These are phyloP conservation scores for Neotropicomus parvogracilis DNA, from an alignment of 1,284 basidiomycete species.

Conservation along the genomic window DNA sequence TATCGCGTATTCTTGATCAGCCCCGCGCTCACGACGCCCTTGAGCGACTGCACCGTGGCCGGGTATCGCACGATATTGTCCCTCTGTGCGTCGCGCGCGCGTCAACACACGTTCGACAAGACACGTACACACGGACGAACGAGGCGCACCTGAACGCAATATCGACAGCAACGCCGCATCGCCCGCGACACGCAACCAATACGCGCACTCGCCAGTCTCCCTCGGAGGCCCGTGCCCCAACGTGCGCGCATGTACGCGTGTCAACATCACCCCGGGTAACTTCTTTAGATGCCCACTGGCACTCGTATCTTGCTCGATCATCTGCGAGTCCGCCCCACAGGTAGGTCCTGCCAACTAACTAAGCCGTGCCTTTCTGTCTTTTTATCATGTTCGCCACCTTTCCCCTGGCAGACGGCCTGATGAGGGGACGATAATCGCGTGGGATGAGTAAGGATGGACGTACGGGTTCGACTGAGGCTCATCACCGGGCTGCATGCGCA, in stretches of 20 bases:
- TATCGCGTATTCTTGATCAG: constrained; percentile 77
- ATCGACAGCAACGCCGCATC: constrained; percentile 56
- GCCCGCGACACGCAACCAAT: constrained; percentile 71
- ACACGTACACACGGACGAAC: not conserved
- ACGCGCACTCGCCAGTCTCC: constrained; percentile 63
- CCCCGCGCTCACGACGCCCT: constrained; percentile 85
- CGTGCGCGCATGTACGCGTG: constrained; percentile 42
- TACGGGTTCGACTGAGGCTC: too few species aligned
- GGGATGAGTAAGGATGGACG: too few species aligned
- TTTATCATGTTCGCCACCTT: constrained; percentile 94
- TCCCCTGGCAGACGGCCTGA: too few species aligned
- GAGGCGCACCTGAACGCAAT: constrained; percentile 54
- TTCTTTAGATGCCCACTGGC: constrained; percentile 71
- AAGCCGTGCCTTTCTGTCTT: constrained; percentile 81
- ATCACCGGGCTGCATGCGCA: too few species aligned
- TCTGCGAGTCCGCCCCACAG: constrained; percentile 54
- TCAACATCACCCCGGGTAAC: constrained; percentile 67
- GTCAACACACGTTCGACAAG: not conserved
- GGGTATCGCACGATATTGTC: constrained; percentile 75
- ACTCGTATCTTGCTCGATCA: constrained; percentile 69
- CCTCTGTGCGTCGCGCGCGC: constrained; percentile 51
- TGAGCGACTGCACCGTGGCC: constrained; percentile 80
- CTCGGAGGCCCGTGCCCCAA: constrained; percentile 30
- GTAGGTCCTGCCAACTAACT: constrained; percentile 72
- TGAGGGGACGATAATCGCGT: too few species aligned